A percentile compares a stretch with the other conserved stretches of the same genome.
Conservation (phyloP, 108 stramenopile genomes). For the Nitzschia sp. region DNA sequence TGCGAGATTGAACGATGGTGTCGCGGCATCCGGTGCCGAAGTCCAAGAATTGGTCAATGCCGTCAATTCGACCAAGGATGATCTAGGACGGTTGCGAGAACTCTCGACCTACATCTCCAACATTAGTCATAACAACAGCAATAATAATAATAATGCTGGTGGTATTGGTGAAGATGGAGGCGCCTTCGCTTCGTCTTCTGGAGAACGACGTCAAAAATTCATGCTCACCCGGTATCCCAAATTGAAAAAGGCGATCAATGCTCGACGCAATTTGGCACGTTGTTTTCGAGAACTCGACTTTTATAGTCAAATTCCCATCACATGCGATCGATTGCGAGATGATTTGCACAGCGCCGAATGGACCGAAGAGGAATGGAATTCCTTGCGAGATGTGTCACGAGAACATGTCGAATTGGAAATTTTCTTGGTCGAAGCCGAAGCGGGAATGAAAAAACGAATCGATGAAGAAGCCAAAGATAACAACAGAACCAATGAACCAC, state of each 20-base stretch:
- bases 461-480: conserved; percentile 43
- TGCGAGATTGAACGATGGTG: conserved; percentile 85
- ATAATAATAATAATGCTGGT: background rate
- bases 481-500: background rate
- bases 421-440: conserved; percentile 85
- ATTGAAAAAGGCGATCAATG: conserved; percentile 77
- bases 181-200: background rate
- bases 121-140: conserved; percentile 10
- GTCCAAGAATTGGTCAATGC: conserved; percentile 90
- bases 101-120: conserved; percentile 83
- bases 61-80: conserved; percentile 78
- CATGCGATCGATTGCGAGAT: conserved; percentile 85
- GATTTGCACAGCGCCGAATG: conserved; percentile 81
- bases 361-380: conserved; percentile 83
- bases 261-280: conserved; percentile 74
- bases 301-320: conserved; percentile 81
- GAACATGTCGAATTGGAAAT: conserved; percentile 90
- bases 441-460: conserved; percentile 77
- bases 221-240: conserved; percentile 78
- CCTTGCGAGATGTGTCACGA: conserved; percentile 73
- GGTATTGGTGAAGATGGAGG: background rate
- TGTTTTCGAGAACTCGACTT: conserved; percentile 88
- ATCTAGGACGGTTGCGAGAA: conserved; percentile 79
- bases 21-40: conserved; percentile 81
- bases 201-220: conserved; percentile 40